Evolutionary conservation across 148 eudicot species (phyloP), one percentile per base, ranked within the genome.

Genomic region (Rhododendron griersonianum): DNA sequence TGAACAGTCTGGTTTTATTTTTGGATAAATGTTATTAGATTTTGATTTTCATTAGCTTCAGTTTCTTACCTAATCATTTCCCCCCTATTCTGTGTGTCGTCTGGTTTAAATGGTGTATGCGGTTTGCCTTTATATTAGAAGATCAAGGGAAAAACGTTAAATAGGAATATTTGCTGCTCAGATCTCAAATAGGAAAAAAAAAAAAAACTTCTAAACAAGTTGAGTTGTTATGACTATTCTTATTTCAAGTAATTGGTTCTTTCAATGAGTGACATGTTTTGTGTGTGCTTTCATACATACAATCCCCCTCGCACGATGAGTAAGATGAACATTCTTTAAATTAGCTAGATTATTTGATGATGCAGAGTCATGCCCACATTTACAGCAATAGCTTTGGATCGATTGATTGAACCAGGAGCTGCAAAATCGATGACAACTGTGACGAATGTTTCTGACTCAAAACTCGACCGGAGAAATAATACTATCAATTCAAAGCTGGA

Each of bases 311-410:
- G 28, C 33, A 44, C 9, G 30, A 23, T 45, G 44, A 41, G 21
- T 3, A 80, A 18, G 25, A 80, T 80, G 35, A 25, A 37, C 57
- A 28, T 23, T 86, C 71, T 37, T 41, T 44, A 39, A 25, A 39
- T 82, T 75, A 45, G 51, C 61, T 86, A 69, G 85, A 85, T 85
- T 85, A 63, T 83, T 88, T 86, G 83, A 89, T 88, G 82, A 47
- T 88, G 86, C 83, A 84, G 92, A 92, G 85, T 87, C 83, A 97
- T 97, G 99, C 95, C 98, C 85, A 93, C 98, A 61, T 93, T 91
- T 84, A 89, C 98, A 73, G 90, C 98, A 0, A 87, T 93, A 89
- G 89, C 96, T 76, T 86, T 95, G 82, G 99, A 97, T 87, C 92
- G 93, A 44, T 88, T 93, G 5, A 88, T 97, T 44, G 99, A 97